Percentiles rank a stretch among this genome's conserved stretches.
Conservation (phyloP, 768 basidiomycete genomes). For the Clitopilus hobsonii region DNA sequence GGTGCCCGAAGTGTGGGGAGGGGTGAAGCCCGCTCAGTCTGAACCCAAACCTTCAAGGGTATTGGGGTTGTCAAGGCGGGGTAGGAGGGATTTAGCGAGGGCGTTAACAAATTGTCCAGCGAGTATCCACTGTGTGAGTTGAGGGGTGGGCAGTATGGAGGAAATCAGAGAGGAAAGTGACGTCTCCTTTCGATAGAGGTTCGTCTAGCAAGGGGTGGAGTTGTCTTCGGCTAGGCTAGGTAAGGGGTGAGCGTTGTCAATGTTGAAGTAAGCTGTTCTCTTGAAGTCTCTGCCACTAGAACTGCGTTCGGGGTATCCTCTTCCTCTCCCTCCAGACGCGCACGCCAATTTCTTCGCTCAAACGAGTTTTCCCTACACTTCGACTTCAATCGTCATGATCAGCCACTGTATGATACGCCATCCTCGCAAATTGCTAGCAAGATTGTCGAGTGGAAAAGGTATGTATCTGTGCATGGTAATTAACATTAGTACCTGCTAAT, state of each 20-base stretch:
- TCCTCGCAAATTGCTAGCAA: no score
- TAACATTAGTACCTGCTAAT: no score
- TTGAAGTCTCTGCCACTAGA: conserved; percentile 64
- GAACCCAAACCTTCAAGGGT: conserved; percentile 55
- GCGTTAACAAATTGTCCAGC: conserved; percentile 71
- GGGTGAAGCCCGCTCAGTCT: conserved; percentile 48
- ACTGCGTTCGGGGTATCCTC: conserved; percentile 60
- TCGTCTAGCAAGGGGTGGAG: conserved; percentile 33
- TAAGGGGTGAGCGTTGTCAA: conserved; percentile 57
- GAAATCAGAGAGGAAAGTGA: conserved; percentile 75
- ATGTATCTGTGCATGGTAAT: no score
- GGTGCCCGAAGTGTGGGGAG: conserved; percentile 64
- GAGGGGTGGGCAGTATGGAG: conserved; percentile 91
- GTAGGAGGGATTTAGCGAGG: conserved; percentile 64
- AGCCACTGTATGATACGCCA: no score
- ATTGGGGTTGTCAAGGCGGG: conserved; percentile 62
- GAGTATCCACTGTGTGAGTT: conserved; percentile 74
- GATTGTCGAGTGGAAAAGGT: no score
- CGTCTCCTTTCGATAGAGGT: conserved; percentile 52
- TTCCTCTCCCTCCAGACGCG: conserved; percentile 85
- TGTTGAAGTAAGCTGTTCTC: conserved; percentile 80
- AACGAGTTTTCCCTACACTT: no score
- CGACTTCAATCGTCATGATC: no score
- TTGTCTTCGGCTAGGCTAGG: conserved; percentile 40
- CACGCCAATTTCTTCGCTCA: no score